Conservation (phyloP, 2,329 filamentous ascomycete species). For the Arthrobotrys conoides region DNA sequence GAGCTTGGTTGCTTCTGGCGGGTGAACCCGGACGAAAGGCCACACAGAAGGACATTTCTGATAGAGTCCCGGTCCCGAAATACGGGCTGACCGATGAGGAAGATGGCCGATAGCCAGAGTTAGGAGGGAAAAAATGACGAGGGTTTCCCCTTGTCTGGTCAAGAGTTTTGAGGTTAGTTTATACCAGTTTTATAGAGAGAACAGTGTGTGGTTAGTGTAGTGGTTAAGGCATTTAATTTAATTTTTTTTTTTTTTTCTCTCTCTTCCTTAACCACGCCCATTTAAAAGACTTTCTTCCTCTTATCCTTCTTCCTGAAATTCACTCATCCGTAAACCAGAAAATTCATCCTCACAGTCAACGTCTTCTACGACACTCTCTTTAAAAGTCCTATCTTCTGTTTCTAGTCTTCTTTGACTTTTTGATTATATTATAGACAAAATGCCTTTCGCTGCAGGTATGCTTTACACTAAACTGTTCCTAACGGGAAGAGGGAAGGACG, state of each 20-base stretch:
- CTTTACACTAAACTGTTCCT: background rate
- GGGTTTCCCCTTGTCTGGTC: background rate
- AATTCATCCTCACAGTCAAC: slow-evolving; percentile 15
- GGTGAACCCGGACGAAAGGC: slow-evolving; percentile 58
- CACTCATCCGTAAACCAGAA: slow-evolving; percentile 32
- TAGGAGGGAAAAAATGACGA: no score
- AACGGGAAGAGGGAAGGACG: background rate
- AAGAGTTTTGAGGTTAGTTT: background rate
- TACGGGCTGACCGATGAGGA: slow-evolving; percentile 41
- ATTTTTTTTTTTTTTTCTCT: slow-evolving; percentile 51
- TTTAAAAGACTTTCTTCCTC: slow-evolving; percentile 31
- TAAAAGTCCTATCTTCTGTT: slow-evolving; percentile 5
- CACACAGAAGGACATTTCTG: background rate
- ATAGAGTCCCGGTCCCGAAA: slow-evolving; percentile 16
- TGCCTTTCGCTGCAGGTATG: slow-evolving; percentile 63
- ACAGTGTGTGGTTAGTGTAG: no score
- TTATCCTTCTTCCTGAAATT: slow-evolving; percentile 32
- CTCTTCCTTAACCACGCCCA: slow-evolving; percentile 34
- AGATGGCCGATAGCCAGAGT: slow-evolving; percentile 5
- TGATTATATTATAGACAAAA: slow-evolving; percentile 60
- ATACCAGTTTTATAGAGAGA: no score
- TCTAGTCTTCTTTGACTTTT: slow-evolving; percentile 50
- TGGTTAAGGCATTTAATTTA: background rate
- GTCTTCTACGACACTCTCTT: slow-evolving; percentile 37
- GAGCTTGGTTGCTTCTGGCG: slow-evolving; percentile 23